These are phyloP conservation scores for Middelhovenomyces tepae DNA, from an alignment of 805 yeast species.

Conservation along the genomic window DNA sequence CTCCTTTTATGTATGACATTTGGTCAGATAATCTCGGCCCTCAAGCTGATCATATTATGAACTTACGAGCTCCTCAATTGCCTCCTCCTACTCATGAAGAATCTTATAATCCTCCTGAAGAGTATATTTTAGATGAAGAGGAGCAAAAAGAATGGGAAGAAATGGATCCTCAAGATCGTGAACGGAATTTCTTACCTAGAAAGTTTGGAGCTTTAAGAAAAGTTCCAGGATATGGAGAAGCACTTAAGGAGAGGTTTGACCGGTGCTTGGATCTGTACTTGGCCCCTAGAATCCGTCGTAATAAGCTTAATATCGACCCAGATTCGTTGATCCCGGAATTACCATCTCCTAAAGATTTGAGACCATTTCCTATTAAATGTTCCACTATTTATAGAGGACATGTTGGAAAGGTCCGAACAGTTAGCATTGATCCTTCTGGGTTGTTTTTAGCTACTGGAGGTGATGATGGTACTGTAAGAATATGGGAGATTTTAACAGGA, in stretches of 20 bases:
- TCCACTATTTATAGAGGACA: conserved; percentile 84
- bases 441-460: conserved; percentile 96
- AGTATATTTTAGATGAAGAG: conserved; percentile 72
- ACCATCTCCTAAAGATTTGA: conserved; percentile 91
- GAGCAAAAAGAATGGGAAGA: conserved; percentile 66
- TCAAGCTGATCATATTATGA: conserved; percentile 76
- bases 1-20: conserved; percentile 51
- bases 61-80: conserved; percentile 85
- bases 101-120: conserved; percentile 96
- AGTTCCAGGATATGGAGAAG: conserved; percentile 87
- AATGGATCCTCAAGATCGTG: conserved; percentile 68
- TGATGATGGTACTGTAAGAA: conserved; percentile 88
- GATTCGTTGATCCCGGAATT: conserved; percentile 91
- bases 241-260: conserved; percentile 85
- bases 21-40: conserved; percentile 69
- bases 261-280: conserved; percentile 86
- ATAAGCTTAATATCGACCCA: conserved; percentile 88
- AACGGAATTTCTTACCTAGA: conserved; percentile 69
- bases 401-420: conserved; percentile 66
- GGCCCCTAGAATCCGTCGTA: conserved; percentile 92
- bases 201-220: conserved; percentile 74
- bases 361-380: conserved; percentile 92
- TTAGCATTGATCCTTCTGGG: conserved; percentile 83
- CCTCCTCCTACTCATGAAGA: conserved; percentile 97
- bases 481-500: conserved; percentile 97